Percentiles rank a stretch among this genome's conserved stretches.
phyloP scores from a whole-genome alignment of 352 stramenopile genomes.

The Aphanomyces astaci region DNA sequence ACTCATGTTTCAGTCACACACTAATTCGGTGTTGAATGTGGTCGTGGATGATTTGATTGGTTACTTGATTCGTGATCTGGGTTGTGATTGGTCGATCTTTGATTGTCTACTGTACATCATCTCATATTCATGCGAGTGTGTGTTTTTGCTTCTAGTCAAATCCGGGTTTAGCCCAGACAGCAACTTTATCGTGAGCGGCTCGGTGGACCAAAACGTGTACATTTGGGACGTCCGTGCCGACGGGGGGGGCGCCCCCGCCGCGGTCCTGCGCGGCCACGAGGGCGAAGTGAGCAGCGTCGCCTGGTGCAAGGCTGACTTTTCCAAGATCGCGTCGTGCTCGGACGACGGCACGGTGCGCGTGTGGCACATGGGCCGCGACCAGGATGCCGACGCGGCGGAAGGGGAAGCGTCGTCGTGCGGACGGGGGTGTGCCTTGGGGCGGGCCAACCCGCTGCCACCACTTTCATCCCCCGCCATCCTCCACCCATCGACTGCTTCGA shows the following conservation, averaged over 20 bases:
- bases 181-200: slow-evolving; percentile 51
- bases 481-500: too few species aligned
- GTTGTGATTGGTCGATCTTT: too few species aligned
- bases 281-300: slow-evolving; percentile 62
- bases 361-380: slow-evolving; percentile 30
- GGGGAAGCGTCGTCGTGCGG: neutral
- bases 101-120: too few species aligned
- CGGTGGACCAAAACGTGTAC: slow-evolving; percentile 44
- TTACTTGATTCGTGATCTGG: too few species aligned
- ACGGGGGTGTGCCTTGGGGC: neutral
- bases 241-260: slow-evolving; percentile 28
- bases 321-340: slow-evolving; percentile 43
- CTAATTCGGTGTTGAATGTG: too few species aligned
- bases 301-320: slow-evolving; percentile 46
- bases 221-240: slow-evolving; percentile 35
- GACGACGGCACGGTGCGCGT: slow-evolving; percentile 55
- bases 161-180: slow-evolving; percentile 48
- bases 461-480: neutral
- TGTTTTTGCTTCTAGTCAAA: slow-evolving; percentile 30
- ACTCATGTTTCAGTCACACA: too few species aligned
- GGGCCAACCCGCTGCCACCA: neutral
- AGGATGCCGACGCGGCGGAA: neutral
- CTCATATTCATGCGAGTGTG: neutral
- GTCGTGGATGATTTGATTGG: too few species aligned
- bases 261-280: slow-evolving; percentile 50